Evolutionary conservation across 2,329 filamentous ascomycete species (phyloP), one percentile per base, ranked within the genome.

Genomic region (Colletotrichum sojae): DNA sequence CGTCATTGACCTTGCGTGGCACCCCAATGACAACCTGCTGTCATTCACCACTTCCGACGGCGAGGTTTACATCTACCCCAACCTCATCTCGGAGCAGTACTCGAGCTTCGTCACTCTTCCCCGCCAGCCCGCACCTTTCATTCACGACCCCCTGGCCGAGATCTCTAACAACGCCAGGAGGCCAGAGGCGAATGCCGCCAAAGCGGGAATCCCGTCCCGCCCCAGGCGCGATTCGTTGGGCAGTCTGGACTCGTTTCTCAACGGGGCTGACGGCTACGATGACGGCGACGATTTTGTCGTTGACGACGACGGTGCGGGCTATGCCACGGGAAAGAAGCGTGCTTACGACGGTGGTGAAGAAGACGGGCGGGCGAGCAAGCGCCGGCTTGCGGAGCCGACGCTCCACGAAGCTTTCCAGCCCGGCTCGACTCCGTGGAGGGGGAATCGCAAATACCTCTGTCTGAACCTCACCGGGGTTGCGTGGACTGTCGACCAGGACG

Each of bases 401-500:
- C 88, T 92, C 43, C 97, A 99, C 74, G 89, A 92, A 61, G 83
- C 95, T 2, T 97, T 99, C 78, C 97, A 99, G 78, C 94, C 95
- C 0, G 95, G 96, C 1, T 95, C 94, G 62, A 99, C 96, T 0
- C 95, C 95, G 0, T 99, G 96, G 97, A 90, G 94, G 71, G 96
- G 96, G 1, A 96, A 97, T 78, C 88, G 96, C 71, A 94, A 95
- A 77, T 97, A 99, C 77, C 87, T 99, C 1, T 97, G 94, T 76
- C 88, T 98, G 48, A 98, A 98, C 77, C 83, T 99, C 68, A 93
- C 95, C 61, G 96, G 97, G 1, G 96, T 97, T 76, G 93, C 98
- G 9, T 99, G 96, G 94, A 98, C 95, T 0, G 94, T 99, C 18
- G 93, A 97, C 74, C 96, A 99, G 80, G 95, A 98, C 76, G 93